A percentile compares a stretch with the other conserved stretches of the same genome.
phyloP scores from a whole-genome alignment of 2,329 filamentous ascomycete species.

The Cryphonectria parasitica region DNA sequence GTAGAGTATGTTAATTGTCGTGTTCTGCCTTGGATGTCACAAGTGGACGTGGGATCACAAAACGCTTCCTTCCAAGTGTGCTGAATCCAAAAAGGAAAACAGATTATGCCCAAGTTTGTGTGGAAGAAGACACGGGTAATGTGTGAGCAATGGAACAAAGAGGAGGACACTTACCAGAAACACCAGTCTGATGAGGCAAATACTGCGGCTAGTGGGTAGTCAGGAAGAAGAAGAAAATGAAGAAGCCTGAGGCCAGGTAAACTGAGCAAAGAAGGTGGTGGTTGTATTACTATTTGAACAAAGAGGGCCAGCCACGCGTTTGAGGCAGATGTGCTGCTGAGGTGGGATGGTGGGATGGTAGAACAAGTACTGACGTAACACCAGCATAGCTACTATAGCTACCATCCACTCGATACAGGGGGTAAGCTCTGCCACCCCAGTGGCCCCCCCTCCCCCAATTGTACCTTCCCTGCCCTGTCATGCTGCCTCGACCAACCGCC shows the following conservation, averaged over 20 bases:
- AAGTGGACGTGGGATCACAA: not conserved
- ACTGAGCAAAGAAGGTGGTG: not conserved
- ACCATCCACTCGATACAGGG: not conserved
- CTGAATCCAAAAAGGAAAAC: no score
- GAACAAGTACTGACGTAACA: not conserved
- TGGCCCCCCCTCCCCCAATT: not conserved
- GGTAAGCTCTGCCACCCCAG: constrained; percentile 1
- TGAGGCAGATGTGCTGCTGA: not conserved
- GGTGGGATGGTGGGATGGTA: not conserved
- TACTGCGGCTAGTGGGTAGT: not conserved
- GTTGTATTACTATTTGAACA: not conserved
- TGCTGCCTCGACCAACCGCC: not conserved
- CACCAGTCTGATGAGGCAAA: not conserved
- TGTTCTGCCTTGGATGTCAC: not conserved
- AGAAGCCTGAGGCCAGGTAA: not conserved
- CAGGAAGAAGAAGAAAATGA: not conserved
- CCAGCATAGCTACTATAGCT: not conserved
- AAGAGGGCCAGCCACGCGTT: not conserved
- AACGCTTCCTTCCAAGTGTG: not conserved
- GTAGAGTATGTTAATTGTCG: not conserved
- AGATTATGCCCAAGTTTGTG: no score
- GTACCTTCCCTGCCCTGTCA: not conserved
- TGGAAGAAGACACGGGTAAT: not conserved
- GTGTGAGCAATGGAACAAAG: not conserved
- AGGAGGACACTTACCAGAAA: not conserved